Percentiles rank a stretch among this genome's conserved stretches.
Conservation (phyloP, 805 yeast genomes). For the Metschnikowia proteae region DNA sequence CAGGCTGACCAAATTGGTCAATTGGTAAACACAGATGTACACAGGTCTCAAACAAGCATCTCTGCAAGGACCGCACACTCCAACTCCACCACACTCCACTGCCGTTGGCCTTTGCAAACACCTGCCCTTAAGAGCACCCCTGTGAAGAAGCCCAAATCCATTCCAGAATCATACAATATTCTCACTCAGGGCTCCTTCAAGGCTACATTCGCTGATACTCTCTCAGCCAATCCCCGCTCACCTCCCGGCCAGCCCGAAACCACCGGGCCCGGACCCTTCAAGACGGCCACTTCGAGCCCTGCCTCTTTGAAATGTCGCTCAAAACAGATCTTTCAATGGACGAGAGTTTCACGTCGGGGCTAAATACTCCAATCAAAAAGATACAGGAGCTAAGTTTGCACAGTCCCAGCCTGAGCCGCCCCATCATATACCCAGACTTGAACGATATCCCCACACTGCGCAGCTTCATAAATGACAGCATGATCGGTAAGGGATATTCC, state of each 20-base stretch:
- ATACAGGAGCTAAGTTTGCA: conserved; percentile 30
- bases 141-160: background rate
- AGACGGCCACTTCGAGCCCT: background rate
- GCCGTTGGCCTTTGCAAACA: background rate
- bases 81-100: background rate
- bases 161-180: background rate
- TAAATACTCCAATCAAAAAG: conserved; percentile 40
- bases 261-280: background rate
- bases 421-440: conserved; percentile 16
- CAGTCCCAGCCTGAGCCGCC: conserved; percentile 25
- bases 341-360: conserved; percentile 14
- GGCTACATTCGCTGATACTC: background rate
- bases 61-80: conserved; percentile 1
- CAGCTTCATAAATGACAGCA: conserved; percentile 11
- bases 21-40: conserved; percentile 5
- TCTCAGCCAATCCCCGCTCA: background rate
- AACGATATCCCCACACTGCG: conserved; percentile 12
- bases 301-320: background rate
- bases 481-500: conserved; percentile 19
- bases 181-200: background rate
- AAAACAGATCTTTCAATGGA: conserved; percentile 10
- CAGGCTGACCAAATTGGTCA: background rate
- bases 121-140: background rate
- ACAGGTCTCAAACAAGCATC: background rate
- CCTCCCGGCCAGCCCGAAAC: background rate